Evolutionary conservation across 2,329 filamentous ascomycete genomes (phyloP).

Genomic region (Ceratocystis diversiconidia): DNA sequence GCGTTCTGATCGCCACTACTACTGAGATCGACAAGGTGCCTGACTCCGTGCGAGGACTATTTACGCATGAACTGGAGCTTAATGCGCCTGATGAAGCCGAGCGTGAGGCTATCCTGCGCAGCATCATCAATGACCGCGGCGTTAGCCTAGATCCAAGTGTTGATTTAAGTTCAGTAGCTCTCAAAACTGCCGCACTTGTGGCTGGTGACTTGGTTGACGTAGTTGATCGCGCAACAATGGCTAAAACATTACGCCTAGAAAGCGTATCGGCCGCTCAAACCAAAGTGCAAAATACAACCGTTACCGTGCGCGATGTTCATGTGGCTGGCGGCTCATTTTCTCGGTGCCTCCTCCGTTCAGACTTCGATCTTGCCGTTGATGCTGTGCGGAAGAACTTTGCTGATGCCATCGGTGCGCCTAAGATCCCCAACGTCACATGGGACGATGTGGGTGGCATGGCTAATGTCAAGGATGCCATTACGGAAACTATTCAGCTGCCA

Average conservation of each 20-base stretch:
- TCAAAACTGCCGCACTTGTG: conserved; percentile 91
- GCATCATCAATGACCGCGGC: conserved; percentile 61
- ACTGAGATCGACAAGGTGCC: conserved; percentile 91
- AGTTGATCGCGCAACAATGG: conserved; percentile 73
- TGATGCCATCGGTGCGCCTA: conserved; percentile 90
- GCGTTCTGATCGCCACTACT: conserved; percentile 84
- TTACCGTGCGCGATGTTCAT: conserved; percentile 71
- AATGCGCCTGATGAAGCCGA: conserved; percentile 83
- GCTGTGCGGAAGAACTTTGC: conserved; percentile 96
- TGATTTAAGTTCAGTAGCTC: conserved; percentile 67
- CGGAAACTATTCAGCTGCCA: conserved; percentile 89
- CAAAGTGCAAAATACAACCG: conserved; percentile 23
- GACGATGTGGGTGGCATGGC: conserved; percentile 86
- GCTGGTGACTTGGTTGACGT: conserved; percentile 91
- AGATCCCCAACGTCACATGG: conserved; percentile 95
- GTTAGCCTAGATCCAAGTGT: conserved; percentile 70
- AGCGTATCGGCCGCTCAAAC: conserved; percentile 29
- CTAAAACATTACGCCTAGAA: conserved; percentile 62
- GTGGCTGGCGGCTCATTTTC: conserved; percentile 71
- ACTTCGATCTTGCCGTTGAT: conserved; percentile 88
- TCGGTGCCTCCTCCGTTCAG: conserved; percentile 61
- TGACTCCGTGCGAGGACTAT: conserved; percentile 75
- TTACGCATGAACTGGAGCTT: conserved; percentile 93
- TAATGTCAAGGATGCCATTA: conserved; percentile 92
- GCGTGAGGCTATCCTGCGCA: conserved; percentile 70